phyloP scores from a whole-genome alignment of 768 basidiomycete species.

The Termitomyces sp. region DNA sequence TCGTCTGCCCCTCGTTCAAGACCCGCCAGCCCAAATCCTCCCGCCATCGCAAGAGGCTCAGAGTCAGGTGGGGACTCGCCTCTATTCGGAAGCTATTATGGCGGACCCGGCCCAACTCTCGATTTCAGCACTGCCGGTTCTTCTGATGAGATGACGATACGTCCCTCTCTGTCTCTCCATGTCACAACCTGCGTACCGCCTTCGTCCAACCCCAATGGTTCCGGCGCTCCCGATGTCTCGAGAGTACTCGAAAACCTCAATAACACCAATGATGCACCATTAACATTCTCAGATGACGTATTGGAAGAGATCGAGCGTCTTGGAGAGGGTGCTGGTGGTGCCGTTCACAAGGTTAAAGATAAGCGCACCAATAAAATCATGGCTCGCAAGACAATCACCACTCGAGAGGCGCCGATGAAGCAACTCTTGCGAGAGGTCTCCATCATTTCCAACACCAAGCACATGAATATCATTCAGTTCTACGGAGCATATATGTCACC shows the following conservation, averaged over 20 bases:
- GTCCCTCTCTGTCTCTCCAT: slow-evolving; percentile 24
- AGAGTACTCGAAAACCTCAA: slow-evolving; percentile 35
- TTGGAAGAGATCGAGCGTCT: slow-evolving; percentile 76
- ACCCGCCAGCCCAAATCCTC: slow-evolving; percentile 26
- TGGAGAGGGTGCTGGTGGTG: slow-evolving; percentile 95
- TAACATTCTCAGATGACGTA: slow-evolving; percentile 62
- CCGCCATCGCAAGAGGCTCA: slow-evolving; percentile 16
- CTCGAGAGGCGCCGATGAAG: slow-evolving; percentile 84
- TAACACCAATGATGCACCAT: slow-evolving; percentile 27
- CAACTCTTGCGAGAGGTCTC: slow-evolving; percentile 91
- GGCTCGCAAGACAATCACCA: slow-evolving; percentile 94
- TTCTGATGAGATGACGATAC: slow-evolving; percentile 41
- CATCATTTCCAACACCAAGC: slow-evolving; percentile 81
- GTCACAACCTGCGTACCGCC: slow-evolving; percentile 25
- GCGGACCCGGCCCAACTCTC: slow-evolving; percentile 30
- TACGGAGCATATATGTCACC: slow-evolving; percentile 90
- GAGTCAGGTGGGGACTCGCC: slow-evolving; percentile 24
- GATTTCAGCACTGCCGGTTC: slow-evolving; percentile 20
- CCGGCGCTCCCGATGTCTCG: slow-evolving; percentile 33
- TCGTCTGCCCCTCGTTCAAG: slow-evolving; percentile 26
- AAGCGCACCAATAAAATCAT: slow-evolving; percentile 74
- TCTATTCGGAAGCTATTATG: slow-evolving; percentile 37
- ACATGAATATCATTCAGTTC: slow-evolving; percentile 87
- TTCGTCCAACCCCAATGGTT: slow-evolving; percentile 22
- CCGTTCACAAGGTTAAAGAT: slow-evolving; percentile 91